Evolutionary conservation across 768 basidiomycete species (phyloP).

Genomic region (Suillus luteus): DNA sequence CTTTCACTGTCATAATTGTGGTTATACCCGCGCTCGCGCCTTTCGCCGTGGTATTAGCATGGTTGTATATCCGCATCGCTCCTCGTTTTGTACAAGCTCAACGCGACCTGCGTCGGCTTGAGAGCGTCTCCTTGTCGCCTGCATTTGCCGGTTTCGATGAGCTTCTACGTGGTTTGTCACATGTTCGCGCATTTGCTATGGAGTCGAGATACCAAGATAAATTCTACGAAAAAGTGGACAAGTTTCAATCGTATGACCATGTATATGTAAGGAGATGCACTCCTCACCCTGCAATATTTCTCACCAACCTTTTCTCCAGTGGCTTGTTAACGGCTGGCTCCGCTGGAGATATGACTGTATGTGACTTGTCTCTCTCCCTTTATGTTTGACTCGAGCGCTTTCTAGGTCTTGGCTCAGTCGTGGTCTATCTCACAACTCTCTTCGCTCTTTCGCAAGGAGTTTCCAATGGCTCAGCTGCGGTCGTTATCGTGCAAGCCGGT

Average conservation of each 20-base stretch:
- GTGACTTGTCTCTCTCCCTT: constrained; percentile 18
- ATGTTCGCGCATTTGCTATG: constrained; percentile 74
- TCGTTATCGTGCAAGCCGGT: constrained; percentile 72
- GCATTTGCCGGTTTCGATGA: constrained; percentile 77
- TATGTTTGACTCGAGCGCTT: not conserved
- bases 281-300: not conserved
- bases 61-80: constrained; percentile 65
- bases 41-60: constrained; percentile 66
- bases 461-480: constrained; percentile 61
- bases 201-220: constrained; percentile 64
- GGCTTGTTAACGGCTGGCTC: constrained; percentile 70
- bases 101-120: constrained; percentile 66
- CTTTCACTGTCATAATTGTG: constrained; percentile 63
- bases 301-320: constrained; percentile 37
- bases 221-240: constrained; percentile 63
- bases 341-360: constrained; percentile 74
- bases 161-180: constrained; percentile 62
- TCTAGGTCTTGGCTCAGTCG: constrained; percentile 65
- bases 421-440: constrained; percentile 68
- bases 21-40: constrained; percentile 67
- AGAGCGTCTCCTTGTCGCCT: constrained; percentile 68
- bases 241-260: constrained; percentile 72
- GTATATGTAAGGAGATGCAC: constrained; percentile 56
- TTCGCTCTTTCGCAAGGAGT: constrained; percentile 63
- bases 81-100: constrained; percentile 62